phyloP scores from a whole-genome alignment of 2,329 filamentous ascomycete species.

The Fusarium tricinctum region DNA sequence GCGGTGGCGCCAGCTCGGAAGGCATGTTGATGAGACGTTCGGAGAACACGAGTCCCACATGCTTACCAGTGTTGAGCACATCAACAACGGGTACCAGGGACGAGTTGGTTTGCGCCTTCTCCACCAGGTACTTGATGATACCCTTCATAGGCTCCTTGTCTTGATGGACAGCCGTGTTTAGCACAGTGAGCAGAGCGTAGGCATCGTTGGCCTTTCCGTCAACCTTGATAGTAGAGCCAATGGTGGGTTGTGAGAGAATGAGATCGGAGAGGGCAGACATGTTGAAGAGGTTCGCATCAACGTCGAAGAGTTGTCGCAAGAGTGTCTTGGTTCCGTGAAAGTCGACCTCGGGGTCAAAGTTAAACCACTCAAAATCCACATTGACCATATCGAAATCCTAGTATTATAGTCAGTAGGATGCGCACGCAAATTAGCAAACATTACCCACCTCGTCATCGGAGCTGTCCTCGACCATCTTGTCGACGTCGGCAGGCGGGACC shows the following conservation, averaged over 20 bases:
- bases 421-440: conserved; percentile 25
- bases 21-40: conserved; percentile 98
- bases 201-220: conserved; percentile 93
- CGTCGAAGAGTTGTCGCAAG: conserved; percentile 91
- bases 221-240: conserved; percentile 97
- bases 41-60: conserved; percentile 88
- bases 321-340: conserved; percentile 95
- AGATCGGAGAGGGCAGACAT: conserved; percentile 88
- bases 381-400: conserved; percentile 93
- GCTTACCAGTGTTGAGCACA: conserved; percentile 67
- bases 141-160: conserved; percentile 79
- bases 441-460: conserved; percentile 67
- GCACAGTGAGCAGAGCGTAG: conserved; percentile 89
- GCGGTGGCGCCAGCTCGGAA: conserved; percentile 89
- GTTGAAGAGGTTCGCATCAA: conserved; percentile 87
- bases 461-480: conserved; percentile 66
- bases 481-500: conserved; percentile 56
- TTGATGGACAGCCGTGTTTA: conserved; percentile 85
- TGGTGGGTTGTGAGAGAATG: conserved; percentile 85
- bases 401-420: conserved; percentile 23
- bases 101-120: conserved; percentile 66
- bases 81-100: conserved; percentile 69
- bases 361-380: conserved; percentile 99
- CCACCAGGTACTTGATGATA: conserved; percentile 78
- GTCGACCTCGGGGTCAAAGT: conserved; percentile 88